Evolutionary conservation across 805 yeast genomes (phyloP), one percentile per base, ranked within the genome.

Genomic region (Komagataella mondaviorum): DNA sequence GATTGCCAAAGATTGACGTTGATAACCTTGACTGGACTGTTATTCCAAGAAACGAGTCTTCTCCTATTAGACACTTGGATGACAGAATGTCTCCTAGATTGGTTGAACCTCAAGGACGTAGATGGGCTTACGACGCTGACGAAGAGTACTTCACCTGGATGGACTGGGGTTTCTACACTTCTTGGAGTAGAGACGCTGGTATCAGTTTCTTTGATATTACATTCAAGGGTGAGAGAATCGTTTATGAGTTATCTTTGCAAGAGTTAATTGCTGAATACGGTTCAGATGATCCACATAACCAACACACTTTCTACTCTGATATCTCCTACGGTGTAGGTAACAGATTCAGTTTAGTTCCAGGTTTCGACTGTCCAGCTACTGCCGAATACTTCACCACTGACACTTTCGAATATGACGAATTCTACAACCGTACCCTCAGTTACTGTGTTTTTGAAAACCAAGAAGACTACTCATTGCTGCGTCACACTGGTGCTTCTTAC

Each of bases 251-350:
- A 7, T 64, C 63, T 22, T 50, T 62, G 45, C 65, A 61, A 51
- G 65, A 61, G 50, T 63, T 63, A 16, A 56, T 61, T 53, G 64
- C 65, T 24, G 65, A 61, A 52, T 61, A 61, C 39, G 52, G 63
- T 24, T 64, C 64, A 52, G 65, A 61, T 48, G 65, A 61, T 58
- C 65, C 65, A 44, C 60, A 59, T 57, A 64, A 61, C 53, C 55
- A 59, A 51, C 50, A 59, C 52, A 60, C 62, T 10, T 53, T 53
- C 23, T 61, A 57, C 53, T 54, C 59, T 45, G 65, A 61, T 51
- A 46, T 57, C 24, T 45, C 62, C 7, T 61, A 60, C 52, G 64
- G 64, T 48, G 60, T 60, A 44, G 65, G 65, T 54, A 60, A 60
- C 50, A 30, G 39, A 30, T 60, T 55, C 55, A 64, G 63, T 14